Evolutionary conservation across 805 yeast species (phyloP), one percentile per base, ranked within the genome.

Genomic region (Clavispora phyllophila): DNA sequence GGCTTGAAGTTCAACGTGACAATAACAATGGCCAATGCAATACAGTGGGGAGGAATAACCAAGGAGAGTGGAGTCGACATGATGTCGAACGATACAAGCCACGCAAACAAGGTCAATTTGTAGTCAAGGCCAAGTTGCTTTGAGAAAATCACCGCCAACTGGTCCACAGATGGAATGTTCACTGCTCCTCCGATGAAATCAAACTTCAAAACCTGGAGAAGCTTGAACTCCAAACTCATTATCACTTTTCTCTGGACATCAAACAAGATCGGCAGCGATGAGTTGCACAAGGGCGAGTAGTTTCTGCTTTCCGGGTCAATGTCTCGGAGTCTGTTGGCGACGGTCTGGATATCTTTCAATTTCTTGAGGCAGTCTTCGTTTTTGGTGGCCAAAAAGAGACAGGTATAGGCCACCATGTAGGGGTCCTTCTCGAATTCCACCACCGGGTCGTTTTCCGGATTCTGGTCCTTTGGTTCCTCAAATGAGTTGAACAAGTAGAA

Each of bases 341-440:
- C 78, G 3, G 63, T 59, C 36, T 82, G 73, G 10, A 88, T 72
- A 36, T 84, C 87, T 40, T 78, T 70, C 13, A 84, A 60, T 51
- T 84, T 84, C 58, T 87, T 88, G 33, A 88, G 82, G 33, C 89
- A 86, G 56, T 89, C 96, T 55, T 87, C 95, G 49, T 81, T 79
- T 60, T 89, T 87, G 34, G 82, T 68, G 2, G 96, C 84, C 13
- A 87, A 66, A 44, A 85, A 76, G 7, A 89, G 58, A 41, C 88
- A 75, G 9, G 91, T 75, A 8, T 82, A 62, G 0, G 87, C 86
- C n/a, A 86, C 75, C 35, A 82, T 81, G 49, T 71, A 72, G 35
- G 81, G 78, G 41, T 74, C 69, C 33, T 56, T 63, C 39, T 65
- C 72, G 24, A 61, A 51, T 37, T 61, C 64, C 8, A 26, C 37